phyloP scores from a whole-genome alignment of 2,329 filamentous ascomycete genomes.

The Westerdykella aurantiaca region DNA sequence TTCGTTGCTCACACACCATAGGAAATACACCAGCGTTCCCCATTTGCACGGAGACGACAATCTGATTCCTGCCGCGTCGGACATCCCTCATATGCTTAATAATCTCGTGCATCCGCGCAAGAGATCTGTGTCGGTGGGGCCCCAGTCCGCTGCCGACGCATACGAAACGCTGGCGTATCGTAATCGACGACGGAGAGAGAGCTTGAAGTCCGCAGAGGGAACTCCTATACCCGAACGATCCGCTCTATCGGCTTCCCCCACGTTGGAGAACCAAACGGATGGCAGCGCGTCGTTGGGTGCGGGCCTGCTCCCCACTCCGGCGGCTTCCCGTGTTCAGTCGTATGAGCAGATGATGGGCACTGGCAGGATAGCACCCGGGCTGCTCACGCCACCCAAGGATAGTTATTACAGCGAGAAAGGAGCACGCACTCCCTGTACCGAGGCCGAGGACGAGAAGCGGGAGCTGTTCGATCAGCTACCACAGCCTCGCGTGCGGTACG shows the following conservation, averaged over 20 bases:
- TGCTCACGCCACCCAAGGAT: conserved; percentile 25
- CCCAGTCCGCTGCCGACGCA: conserved; percentile 91
- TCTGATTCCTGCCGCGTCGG: conserved; percentile 81
- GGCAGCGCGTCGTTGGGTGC: conserved; percentile 35
- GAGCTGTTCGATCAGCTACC: conserved; percentile 81
- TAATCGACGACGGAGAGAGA: conserved; percentile 61
- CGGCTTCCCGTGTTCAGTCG: conserved; percentile 49
- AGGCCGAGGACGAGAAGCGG: conserved; percentile 36
- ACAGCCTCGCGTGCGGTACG: conserved; percentile 84
- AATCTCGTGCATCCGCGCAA: conserved; percentile 76
- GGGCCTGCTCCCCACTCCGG: conserved; percentile 45
- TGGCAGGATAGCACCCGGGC: conserved; percentile 41
- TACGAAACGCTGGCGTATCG: conserved; percentile 93
- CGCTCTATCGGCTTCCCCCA: conserved; percentile 17
- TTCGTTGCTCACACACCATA: conserved; percentile 8
- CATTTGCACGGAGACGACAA: conserved; percentile 71
- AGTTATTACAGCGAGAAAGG: conserved; percentile 28
- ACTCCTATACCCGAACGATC: conserved; percentile 23
- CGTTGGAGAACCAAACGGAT: conserved; percentile 11
- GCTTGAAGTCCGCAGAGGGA: conserved; percentile 43
- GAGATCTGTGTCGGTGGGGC: conserved; percentile 81
- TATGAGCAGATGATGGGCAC: conserved; percentile 72
- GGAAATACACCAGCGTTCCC: conserved; percentile 79
- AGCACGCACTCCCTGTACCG: conserved; percentile 14
- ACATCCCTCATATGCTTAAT: conserved; percentile 74